Conservation (phyloP, 1,284 basidiomycete genomes). For the Ganoderma lingzhi region DNA sequence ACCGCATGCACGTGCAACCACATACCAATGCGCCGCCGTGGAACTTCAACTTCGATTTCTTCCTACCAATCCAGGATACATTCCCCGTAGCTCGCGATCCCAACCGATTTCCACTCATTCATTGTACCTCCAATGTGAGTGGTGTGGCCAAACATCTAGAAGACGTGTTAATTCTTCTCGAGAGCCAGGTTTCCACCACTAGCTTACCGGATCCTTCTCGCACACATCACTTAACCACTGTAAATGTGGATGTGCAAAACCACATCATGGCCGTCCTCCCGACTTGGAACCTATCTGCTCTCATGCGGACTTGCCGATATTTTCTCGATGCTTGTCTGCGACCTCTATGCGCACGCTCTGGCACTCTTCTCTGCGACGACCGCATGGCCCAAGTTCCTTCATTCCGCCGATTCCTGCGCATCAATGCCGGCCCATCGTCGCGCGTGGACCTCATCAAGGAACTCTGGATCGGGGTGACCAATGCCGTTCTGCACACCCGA, state of each 20-base stretch:
- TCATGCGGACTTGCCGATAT: slow-evolving; percentile 2
- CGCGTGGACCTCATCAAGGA: neutral
- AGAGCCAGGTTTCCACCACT: too few relatives aligned
- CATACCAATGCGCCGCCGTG: neutral
- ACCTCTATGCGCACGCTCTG: neutral
- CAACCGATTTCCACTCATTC: neutral
- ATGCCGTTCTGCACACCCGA: neutral
- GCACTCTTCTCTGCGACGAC: neutral
- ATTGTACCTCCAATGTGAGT: neutral
- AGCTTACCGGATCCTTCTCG: too few relatives aligned
- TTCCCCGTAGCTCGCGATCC: neutral
- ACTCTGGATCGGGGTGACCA: neutral
- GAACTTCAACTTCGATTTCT: slow-evolving; percentile 1
- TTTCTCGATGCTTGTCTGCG: neutral
- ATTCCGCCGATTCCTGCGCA: neutral
- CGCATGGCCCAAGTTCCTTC: neutral
- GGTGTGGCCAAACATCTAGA: too few relatives aligned
- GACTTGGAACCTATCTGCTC: neutral
- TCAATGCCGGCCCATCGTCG: neutral
- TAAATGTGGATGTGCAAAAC: slow-evolving; percentile 8
- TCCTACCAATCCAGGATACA: neutral
- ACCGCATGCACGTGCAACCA: neutral
- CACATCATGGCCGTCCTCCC: slow-evolving; percentile 5
- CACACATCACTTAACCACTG: neutral
- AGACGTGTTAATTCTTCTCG: too few relatives aligned